Conservation (phyloP, 192 early-diverging fungal genomes). For the Gryganskiella cystojenkinii region DNA sequence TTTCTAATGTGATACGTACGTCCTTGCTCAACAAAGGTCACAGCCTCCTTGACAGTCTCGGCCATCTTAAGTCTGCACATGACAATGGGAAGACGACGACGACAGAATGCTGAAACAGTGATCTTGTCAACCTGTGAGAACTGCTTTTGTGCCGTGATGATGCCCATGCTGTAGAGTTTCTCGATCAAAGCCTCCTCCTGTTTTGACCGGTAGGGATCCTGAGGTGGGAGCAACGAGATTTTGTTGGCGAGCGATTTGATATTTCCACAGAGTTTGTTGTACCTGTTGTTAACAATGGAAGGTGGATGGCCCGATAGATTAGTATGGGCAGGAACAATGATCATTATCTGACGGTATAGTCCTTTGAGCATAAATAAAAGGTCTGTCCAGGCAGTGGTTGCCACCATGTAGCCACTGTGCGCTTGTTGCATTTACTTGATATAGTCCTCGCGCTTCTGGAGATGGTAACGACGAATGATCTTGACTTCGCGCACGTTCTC, state of each 20-base stretch:
- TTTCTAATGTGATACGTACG: too few species aligned
- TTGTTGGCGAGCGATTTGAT: conserved; percentile 86
- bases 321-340: too few species aligned
- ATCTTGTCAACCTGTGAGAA: conserved; percentile 85
- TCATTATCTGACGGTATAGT: too few species aligned
- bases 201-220: conserved; percentile 80
- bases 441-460: conserved; percentile 91
- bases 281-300: too few species aligned
- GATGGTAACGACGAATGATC: conserved; percentile 90
- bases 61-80: conserved; percentile 97
- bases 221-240: conserved; percentile 86
- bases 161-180: conserved; percentile 88
- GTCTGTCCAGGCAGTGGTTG: neutral
- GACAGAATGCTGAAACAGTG: conserved; percentile 89
- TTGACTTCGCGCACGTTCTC: conserved; percentile 84
- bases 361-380: too few species aligned
- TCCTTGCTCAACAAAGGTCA: conserved; percentile 93
- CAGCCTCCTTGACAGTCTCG: conserved; percentile 91
- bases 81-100: conserved; percentile 87
- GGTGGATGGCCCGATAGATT: too few species aligned
- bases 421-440: conserved; percentile 75
- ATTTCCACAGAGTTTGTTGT: conserved; percentile 84
- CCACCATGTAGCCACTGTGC: neutral
- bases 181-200: conserved; percentile 84
- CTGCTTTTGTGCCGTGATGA: conserved; percentile 80